Evolutionary conservation across 176 grass and related monocot genomes (phyloP), one percentile per base, ranked within the genome.

Genomic region (Oryza punctata): DNA sequence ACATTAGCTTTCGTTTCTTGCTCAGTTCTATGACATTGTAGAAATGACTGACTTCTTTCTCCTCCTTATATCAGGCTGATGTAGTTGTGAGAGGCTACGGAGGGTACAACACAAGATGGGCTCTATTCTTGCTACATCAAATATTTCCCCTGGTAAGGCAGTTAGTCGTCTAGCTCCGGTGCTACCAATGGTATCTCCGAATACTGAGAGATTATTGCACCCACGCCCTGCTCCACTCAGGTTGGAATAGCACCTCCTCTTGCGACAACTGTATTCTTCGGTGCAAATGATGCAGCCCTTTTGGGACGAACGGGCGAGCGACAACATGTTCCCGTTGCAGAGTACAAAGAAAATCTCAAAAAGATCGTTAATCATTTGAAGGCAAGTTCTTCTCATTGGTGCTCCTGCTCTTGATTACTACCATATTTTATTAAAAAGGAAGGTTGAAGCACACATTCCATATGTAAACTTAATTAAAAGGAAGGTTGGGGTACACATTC

Each of bases 31-130:
- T 10, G 10, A 10, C 30, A 15, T 29, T 4, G 5, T 28, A 23
- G 32, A 29, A 25, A 19, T 16, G n/a, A 28, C 15, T 54, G 15
- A 54, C 15, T 54, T 54, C 15, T 19, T 44, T 67, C 1, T 26
- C 71, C 73, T 67, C 13, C 72, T 80, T 63, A 1, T 82, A 41
- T 26, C 75, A 94, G 95, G 95, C 87, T 49, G 96, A 98, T 79
- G 35, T 98, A 33, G 29, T 95, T 65, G 91, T 93, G 12, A 88
- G 96, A 86, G 96, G 96, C 32, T 98, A 90, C 32, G 85, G 93
- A 15, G 96, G 96, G 9, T 98, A 98, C 87, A 98, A 95, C 77
- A 91, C 93, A 25, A 91, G 93, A 77, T 98, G 96, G 96, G 93
- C 96, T 21, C 72, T 98, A 28, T 98, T 98, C 79, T 76, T 98